Evolutionary conservation across 1,139 yeast species (phyloP), one percentile per base, ranked within the genome.

Genomic region (Kurtzmaniella quercitrusa): DNA sequence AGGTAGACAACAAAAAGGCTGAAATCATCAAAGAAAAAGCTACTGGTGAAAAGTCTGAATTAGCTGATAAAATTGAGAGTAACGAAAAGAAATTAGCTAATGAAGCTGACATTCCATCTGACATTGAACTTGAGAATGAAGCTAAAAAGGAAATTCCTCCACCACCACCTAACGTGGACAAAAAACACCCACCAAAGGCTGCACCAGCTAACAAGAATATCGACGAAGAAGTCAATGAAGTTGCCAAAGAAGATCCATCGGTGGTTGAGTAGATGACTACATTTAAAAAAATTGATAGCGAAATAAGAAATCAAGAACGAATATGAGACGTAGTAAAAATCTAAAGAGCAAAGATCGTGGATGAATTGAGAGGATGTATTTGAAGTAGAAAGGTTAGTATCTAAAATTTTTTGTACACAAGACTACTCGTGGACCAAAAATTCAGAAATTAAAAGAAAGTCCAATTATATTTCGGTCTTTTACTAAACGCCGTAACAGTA

Each of bases 161-260:
- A 19, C 36, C 34, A 14, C 37, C 37, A 8, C 39, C 36, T 9
- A 43, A 47, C 35, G 50, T 60, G 16, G 68, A 66, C 49, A 65
- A 63, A 45, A 57, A 64, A 40, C 56, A 66, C 30, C 58, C 60
- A 2, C 76, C 77, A 2, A 60, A 63, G 44, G 78, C 78, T 3
- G 74, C 69, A 33, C 76, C 76, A 1, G 76, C 62, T 9, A 66
- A 68, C 42, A 69, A 72, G 50, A 66, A 71, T 6, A 55, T 63
- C 3, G 67, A 63, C 33, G 61, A 67, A 40, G 71, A 66, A 47
- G 68, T 61, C 4, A 46, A 55, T 32, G 76, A 71, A 45, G 72
- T 56, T 36, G 61, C 61, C 14, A 58, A 66, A 45, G 60, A 69
- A 45, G 58, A 67, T 42, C 75, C 76, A 2, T 33, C 36, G n/a